Percentiles rank a stretch among this genome's conserved stretches.
phyloP scores from a whole-genome alignment of 108 stramenopile genomes.

The Nitzschia sp. region DNA sequence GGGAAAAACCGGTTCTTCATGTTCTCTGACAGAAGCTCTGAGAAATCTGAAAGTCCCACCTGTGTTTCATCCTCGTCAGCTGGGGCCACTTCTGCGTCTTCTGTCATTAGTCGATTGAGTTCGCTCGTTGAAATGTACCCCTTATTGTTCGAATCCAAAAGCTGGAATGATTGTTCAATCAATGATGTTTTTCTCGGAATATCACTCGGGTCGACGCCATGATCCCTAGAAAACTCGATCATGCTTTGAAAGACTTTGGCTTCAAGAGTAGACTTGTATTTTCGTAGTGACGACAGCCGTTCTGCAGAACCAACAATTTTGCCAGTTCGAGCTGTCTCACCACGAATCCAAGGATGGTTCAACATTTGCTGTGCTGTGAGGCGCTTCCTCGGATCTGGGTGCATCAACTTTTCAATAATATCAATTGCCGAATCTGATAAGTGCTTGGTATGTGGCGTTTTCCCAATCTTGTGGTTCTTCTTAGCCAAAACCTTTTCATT shows the following conservation, averaged over 20 bases:
- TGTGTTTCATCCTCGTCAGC: conserved; percentile 39
- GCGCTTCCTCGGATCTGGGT: conserved; percentile 60
- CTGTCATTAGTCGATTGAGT: background rate
- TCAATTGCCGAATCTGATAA: conserved; percentile 70
- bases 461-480: conserved; percentile 44
- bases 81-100: background rate
- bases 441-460: conserved; percentile 43
- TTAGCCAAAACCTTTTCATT: conserved; percentile 43
- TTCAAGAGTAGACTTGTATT: conserved; percentile 64
- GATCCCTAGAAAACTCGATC: conserved; percentile 45
- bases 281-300: conserved; percentile 49
- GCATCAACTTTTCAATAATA: conserved; percentile 72
- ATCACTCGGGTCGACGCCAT: conserved; percentile 36
- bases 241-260: conserved; percentile 72
- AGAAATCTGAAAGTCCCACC: conserved; percentile 56
- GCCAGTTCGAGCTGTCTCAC: conserved; percentile 67
- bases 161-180: conserved; percentile 72
- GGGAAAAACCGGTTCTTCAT: conserved; percentile 70
- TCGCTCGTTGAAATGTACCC: conserved; percentile 49
- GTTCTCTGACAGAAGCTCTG: conserved; percentile 60
- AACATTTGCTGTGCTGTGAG: conserved; percentile 78
- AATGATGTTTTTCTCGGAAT: conserved; percentile 59
- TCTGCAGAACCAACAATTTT: conserved; percentile 63
- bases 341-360: conserved; percentile 86
- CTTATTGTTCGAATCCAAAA: conserved; percentile 47